Evolutionary conservation across 768 basidiomycete species (phyloP), one percentile per base, ranked within the genome.

Genomic region (Lyophyllum decastes): DNA sequence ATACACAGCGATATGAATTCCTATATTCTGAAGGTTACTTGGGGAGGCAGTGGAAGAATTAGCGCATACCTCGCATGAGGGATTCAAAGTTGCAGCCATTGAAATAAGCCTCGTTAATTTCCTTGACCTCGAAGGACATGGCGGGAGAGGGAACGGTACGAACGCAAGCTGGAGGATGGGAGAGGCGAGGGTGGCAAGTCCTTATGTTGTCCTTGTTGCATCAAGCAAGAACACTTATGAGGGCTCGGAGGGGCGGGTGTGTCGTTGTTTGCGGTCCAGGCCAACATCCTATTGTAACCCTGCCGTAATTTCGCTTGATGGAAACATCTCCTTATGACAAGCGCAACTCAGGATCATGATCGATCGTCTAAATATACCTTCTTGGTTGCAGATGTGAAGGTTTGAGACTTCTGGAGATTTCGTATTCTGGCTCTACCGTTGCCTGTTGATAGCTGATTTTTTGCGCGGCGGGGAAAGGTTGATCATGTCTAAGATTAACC

Each of bases 91-190:
- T 63, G 22, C 55, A 63, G 48, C 54, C 61, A 51, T 62, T 55
- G 55, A 62, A 62, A 21, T 62, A 62, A 9, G 61, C 51, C n/a
- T 62, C 53, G 24, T 63, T 63, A 4, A 63, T 63, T 38, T 63
- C 57, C 30, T 57, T 54, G 48, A 51, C 49, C 26, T 49, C 53
- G 19, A 55, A 55, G 12, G 47, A 14, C 60, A 61, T 60, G 52
- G 17, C 26, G 19, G 1, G 19, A n/a, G 21, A n/a, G n/a, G 19
- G n/a, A 30, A 14, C 2, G 11, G 40, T 7, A 33, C 14, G 19
- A n/a, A 48, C 1, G 47, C 25, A 19, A 25, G 27, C 3, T 47
- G 47, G 27, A 26, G n/a, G 19, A 9, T 2, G 47, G 27, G 21
- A 21, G 35, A 24, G 11, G 30, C 14, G 24, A 19, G n/a, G n/a